These are phyloP conservation scores for Penicillium griseofulvum DNA, from an alignment of 2,329 filamentous ascomycete species.

Conservation along the genomic window DNA sequence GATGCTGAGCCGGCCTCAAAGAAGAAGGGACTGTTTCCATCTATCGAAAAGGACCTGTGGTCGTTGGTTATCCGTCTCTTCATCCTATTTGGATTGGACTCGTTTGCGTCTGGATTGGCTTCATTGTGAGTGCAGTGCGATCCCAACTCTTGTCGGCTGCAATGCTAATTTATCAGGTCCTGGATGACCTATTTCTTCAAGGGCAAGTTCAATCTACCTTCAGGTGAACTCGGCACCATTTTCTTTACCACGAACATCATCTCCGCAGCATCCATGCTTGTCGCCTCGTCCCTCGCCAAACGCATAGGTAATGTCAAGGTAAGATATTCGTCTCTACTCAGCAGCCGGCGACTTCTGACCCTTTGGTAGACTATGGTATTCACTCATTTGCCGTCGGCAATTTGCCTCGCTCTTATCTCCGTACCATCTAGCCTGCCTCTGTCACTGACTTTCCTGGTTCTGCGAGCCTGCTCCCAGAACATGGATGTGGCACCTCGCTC, in stretches of 20 bases:
- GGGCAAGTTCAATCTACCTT: constrained; percentile 53
- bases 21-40: constrained; percentile 49
- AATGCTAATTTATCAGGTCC: constrained; percentile 31
- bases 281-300: constrained; percentile 63
- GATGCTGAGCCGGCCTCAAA: constrained; percentile 15
- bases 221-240: constrained; percentile 54
- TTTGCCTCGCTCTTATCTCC: constrained; percentile 64
- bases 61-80: constrained; percentile 53
- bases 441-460: constrained; percentile 59
- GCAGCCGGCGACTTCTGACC: constrained; percentile 9
- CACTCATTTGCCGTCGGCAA: constrained; percentile 66
- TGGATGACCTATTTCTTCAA: constrained; percentile 59
- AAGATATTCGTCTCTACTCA: constrained; percentile 17
- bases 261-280: constrained; percentile 43
- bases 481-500: constrained; percentile 71
- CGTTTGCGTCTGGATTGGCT: constrained; percentile 68
- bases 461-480: constrained; percentile 60
- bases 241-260: constrained; percentile 51
- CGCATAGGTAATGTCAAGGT: constrained; percentile 56
- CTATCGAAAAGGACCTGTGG: constrained; percentile 52
- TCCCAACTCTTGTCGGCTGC: constrained; percentile 29
- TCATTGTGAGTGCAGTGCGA: constrained; percentile 53
- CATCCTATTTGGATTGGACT: constrained; percentile 66
- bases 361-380: constrained; percentile 67
- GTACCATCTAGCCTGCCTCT: constrained; percentile 53